Percentiles rank a stretch among this genome's conserved stretches.
These are phyloP conservation scores for Hanseniaspora lindneri DNA, from an alignment of 805 yeast species.

Conservation along the genomic window DNA sequence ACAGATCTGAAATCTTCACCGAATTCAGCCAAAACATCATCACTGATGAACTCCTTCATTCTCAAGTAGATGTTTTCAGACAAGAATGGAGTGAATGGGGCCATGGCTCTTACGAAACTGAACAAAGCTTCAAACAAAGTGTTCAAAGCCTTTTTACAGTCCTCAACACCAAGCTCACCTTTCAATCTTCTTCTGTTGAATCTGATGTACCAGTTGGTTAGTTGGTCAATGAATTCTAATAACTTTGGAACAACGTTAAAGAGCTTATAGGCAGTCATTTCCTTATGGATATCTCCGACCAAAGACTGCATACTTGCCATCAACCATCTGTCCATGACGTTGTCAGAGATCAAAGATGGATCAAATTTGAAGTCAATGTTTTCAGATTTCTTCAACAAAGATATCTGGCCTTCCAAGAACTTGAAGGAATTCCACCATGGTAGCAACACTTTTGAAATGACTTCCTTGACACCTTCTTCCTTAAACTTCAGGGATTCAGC, in stretches of 20 bases:
- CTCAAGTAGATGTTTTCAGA: conserved; percentile 79
- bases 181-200: conserved; percentile 95
- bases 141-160: conserved; percentile 76
- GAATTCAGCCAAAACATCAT: conserved; percentile 41
- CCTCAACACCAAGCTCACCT: conserved; percentile 81
- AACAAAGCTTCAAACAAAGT: conserved; percentile 82
- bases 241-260: conserved; percentile 94
- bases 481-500: conserved; percentile 95
- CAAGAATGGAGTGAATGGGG: conserved; percentile 96
- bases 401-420: conserved; percentile 90
- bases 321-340: conserved; percentile 97
- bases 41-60: conserved; percentile 51
- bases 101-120: conserved; percentile 89
- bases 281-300: conserved; percentile 71
- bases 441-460: conserved; percentile 83
- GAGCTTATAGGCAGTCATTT: conserved; percentile 80
- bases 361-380: conserved; percentile 63
- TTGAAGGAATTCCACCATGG: conserved; percentile 99
- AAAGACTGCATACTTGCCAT: conserved; percentile 91
- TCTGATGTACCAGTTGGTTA: conserved; percentile 98
- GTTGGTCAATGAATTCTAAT: conserved; percentile 76
- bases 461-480: conserved; percentile 98
- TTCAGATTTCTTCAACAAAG: conserved; percentile 65
- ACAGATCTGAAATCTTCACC: conserved; percentile 65
- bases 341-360: conserved; percentile 49